phyloP scores from a whole-genome alignment of 441 rosid species.

The Sinapis alba region DNA sequence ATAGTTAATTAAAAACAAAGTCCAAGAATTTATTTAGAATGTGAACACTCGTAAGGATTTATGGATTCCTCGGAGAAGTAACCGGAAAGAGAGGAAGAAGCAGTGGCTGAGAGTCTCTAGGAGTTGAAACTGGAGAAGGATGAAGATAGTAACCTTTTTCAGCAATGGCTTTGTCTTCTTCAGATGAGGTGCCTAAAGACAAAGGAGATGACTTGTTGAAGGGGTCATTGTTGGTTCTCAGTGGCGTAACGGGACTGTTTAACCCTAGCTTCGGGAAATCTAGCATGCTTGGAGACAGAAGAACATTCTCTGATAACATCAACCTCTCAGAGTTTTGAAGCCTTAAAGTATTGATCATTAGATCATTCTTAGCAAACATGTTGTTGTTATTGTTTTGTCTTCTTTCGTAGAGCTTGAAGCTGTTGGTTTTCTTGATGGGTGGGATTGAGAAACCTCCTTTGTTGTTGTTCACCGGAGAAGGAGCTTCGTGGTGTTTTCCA shows the following conservation, averaged over 20 bases:
- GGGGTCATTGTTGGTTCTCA: slow-evolving; percentile 66
- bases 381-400: slow-evolving; percentile 65
- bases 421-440: slow-evolving; percentile 55
- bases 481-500: slow-evolving; percentile 55
- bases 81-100: slow-evolving; percentile 86
- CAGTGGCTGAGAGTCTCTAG: slow-evolving; percentile 81
- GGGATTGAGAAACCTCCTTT: slow-evolving; percentile 55
- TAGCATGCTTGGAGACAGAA: slow-evolving; percentile 79
- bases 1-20: too few relatives aligned
- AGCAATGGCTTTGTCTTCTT: slow-evolving; percentile 91
- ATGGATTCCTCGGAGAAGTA: slow-evolving; percentile 60
- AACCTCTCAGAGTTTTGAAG: slow-evolving; percentile 45
- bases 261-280: slow-evolving; percentile 86
- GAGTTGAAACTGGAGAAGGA: slow-evolving; percentile 87
- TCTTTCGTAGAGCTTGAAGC: slow-evolving; percentile 87
- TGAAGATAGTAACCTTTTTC: slow-evolving; percentile 91
- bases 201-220: slow-evolving; percentile 66
- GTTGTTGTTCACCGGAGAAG: slow-evolving; percentile 40
- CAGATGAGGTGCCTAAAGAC: slow-evolving; percentile 56
- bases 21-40: too few relatives aligned
- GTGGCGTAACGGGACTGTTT: slow-evolving; percentile 87
- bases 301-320: slow-evolving; percentile 48
- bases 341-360: slow-evolving; percentile 75
- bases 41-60: background rate
- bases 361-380: slow-evolving; percentile 41